phyloP scores from a whole-genome alignment of 225 moss, liverwort and hornwort genomes.

The Asterella californica region DNA sequence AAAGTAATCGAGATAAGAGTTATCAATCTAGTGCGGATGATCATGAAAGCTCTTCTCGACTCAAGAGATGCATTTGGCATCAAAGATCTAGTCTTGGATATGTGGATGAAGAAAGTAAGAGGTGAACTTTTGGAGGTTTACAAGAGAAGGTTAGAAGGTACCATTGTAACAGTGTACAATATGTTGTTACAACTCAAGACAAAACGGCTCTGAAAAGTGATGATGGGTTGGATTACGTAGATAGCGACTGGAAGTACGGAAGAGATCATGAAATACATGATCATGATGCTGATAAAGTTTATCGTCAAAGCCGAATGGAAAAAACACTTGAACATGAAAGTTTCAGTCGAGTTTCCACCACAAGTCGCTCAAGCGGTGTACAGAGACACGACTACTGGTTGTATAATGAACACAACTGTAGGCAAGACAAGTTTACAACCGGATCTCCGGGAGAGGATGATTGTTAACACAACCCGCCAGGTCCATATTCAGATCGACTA shows the following conservation, averaged over 20 bases:
- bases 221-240: neutral
- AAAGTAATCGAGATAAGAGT: conserved; percentile 15
- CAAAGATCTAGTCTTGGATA: conserved; percentile 23
- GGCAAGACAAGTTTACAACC: neutral
- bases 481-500: too few species aligned
- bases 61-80: conserved; percentile 29
- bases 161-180: neutral
- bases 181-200: neutral
- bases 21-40: conserved; percentile 27
- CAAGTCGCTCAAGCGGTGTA: neutral
- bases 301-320: neutral
- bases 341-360: neutral
- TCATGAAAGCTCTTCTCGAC: conserved; percentile 12
- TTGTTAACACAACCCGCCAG: too few species aligned
- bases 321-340: neutral
- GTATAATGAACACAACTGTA: neutral
- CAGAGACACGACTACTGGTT: neutral
- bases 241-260: neutral
- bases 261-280: neutral
- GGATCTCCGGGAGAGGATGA: neutral
- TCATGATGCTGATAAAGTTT: neutral
- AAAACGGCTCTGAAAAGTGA: neutral
- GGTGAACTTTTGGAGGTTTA: neutral
- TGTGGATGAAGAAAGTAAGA: conserved; percentile 24
- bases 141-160: neutral